A percentile compares a stretch with the other conserved stretches of the same genome.
Conservation (phyloP, 805 yeast species). For the Lipomyces chichibuensis region DNA sequence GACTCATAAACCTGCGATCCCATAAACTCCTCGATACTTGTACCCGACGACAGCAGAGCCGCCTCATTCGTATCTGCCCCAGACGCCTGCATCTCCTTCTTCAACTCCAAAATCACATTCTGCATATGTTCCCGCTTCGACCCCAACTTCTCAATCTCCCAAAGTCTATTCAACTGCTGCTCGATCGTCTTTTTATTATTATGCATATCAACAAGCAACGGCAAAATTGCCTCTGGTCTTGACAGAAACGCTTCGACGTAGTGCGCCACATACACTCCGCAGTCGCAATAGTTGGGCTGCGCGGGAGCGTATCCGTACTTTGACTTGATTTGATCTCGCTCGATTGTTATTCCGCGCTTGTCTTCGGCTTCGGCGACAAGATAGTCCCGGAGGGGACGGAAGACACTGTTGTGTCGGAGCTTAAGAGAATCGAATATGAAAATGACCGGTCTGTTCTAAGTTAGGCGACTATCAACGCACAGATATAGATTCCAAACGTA, state of each 20-base stretch:
- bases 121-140: slow-evolving; percentile 29
- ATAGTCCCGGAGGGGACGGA: slow-evolving; percentile 59
- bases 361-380: slow-evolving; percentile 71
- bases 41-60: not conserved
- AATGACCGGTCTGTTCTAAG: slow-evolving; percentile 44
- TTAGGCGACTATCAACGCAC: not conserved
- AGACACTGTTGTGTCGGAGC: slow-evolving; percentile 54
- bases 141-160: slow-evolving; percentile 20
- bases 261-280: slow-evolving; percentile 89
- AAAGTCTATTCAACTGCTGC: slow-evolving; percentile 22
- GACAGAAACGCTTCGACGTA: slow-evolving; percentile 49
- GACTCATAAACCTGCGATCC: not conserved
- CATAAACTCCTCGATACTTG: not conserved
- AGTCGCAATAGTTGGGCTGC: slow-evolving; percentile 88
- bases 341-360: slow-evolving; percentile 55
- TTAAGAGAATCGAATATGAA: slow-evolving; percentile 78
- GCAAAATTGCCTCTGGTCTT: slow-evolving; percentile 39
- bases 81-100: slow-evolving; percentile 3
- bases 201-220: slow-evolving; percentile 27
- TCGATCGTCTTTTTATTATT: slow-evolving; percentile 22
- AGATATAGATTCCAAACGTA: not conserved
- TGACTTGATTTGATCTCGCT: slow-evolving; percentile 53
- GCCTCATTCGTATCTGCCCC: not conserved
- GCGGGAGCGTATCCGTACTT: slow-evolving; percentile 66
- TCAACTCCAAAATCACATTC: slow-evolving; percentile 16